Evolutionary conservation across 345 rosid species (phyloP).

Genomic region (Pelargonium nanum): DNA sequence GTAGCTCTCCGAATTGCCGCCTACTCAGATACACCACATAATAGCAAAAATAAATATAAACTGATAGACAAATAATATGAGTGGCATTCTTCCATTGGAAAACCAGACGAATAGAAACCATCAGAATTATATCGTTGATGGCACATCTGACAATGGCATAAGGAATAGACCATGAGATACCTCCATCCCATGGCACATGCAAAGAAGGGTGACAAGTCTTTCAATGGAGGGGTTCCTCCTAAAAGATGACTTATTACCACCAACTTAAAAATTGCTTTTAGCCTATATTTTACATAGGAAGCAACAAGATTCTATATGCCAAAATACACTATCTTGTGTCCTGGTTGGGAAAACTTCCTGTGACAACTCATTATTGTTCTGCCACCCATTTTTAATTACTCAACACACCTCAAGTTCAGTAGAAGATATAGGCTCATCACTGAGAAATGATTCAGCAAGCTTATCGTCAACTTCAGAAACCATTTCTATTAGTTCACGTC

Average conservation of each 20-base stretch:
- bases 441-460: conserved; percentile 81
- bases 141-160: background rate
- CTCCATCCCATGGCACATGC: background rate
- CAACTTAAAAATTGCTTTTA: background rate
- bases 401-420: conserved; percentile 68
- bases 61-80: background rate
- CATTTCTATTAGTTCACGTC: conserved; percentile 69
- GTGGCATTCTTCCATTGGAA: background rate
- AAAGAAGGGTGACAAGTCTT: no score
- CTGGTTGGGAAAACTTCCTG: background rate
- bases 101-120: no score
- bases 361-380: background rate
- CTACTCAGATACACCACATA: conserved; percentile 26
- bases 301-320: background rate
- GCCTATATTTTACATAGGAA: background rate
- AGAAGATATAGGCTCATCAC: conserved; percentile 75
- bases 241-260: background rate
- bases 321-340: background rate
- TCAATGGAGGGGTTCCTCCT: no score
- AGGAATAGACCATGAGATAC: background rate
- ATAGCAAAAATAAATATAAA: background rate
- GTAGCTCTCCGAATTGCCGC: conserved; percentile 95
- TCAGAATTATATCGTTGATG: background rate
- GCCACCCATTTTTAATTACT: background rate
- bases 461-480: conserved; percentile 96